A percentile compares a stretch with the other conserved stretches of the same genome.
Conservation (phyloP, 257 asterid genomes). For the Henckelia pumila region DNA sequence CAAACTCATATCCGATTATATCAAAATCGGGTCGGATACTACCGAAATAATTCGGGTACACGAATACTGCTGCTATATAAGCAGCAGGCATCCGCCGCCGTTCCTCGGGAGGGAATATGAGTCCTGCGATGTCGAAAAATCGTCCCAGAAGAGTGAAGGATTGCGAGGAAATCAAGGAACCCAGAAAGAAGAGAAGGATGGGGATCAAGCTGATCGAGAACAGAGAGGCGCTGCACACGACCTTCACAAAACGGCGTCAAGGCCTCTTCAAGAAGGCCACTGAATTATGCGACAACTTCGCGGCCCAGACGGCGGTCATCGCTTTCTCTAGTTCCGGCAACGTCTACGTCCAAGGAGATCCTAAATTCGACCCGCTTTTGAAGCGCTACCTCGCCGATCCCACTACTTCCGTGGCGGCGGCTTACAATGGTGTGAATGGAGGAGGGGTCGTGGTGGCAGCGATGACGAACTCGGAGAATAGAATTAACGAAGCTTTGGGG, state of each 20-base stretch:
- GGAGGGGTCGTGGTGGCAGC: not conserved
- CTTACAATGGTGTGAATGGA: not conserved
- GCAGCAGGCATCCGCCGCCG: no score
- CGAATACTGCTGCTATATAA: no score
- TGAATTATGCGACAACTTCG: constrained; percentile 24
- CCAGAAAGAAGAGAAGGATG: constrained; percentile 20
- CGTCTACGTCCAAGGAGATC: constrained; percentile 34
- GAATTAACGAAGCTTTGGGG: not conserved
- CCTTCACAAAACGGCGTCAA: constrained; percentile 52
- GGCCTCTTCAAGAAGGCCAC: constrained; percentile 43
- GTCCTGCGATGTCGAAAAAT: no score
- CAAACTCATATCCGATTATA: no score
- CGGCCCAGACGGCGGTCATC: constrained; percentile 33
- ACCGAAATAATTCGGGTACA: no score
- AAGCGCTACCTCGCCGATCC: constrained; percentile 26
- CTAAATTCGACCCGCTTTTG: constrained; percentile 28
- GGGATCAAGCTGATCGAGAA: constrained; percentile 41
- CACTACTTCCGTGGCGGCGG: not conserved
- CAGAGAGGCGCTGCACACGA: constrained; percentile 39
- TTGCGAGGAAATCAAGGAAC: no score
- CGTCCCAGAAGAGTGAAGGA: no score
- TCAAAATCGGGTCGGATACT: no score
- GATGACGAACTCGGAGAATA: constrained; percentile 13
- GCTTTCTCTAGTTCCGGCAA: constrained; percentile 43
- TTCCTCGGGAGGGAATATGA: no score